Base-by-base conservation (phyloP, 2,329 filamentous ascomycete genomes). In the Aspergillus texensis region DNA sequence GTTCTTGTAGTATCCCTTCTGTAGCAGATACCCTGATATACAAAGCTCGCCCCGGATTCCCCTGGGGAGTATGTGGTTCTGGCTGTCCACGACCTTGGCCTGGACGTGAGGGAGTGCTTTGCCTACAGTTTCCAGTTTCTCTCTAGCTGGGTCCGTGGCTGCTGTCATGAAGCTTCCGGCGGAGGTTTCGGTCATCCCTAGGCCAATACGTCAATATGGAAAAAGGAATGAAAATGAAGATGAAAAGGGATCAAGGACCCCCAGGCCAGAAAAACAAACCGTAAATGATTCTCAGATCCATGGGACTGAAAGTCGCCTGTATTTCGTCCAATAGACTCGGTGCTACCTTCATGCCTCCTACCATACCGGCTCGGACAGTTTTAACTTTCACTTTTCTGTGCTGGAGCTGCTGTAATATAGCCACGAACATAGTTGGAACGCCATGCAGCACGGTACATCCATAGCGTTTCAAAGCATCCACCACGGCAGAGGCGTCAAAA, bases 351-450 rank as follows among this genome's bases (percentile, higher is more conserved):
- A 57, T 43, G 16, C 60, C 63, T 5, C 50, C 60, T 5, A 60
- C 34, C 19, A 65, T 59, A n/a, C 63, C 60, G 0, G 56, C 60
- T 30, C 63, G 50, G 1, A 65, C 43, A 21, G 39, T 46, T 30
- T 14, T 14, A 36, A 21, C 30, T 41, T 16, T 5, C 21, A 10
- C 28, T 26, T 10, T 28, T 45, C 11, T 43, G 12, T 11, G 21
- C 50, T 32, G 34, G 39, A 11, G 57, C 28, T 52, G 48, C 26
- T 65, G 48, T 12, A 83, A 78, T 10, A 83, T 76, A 0, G 86
- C 87, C 72, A 91, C 88, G 75, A 91, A 91, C 90, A 93, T 93
- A 63, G 90, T 89, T 0, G 90, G 90, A 0, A 93, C 90, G 39
- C 90, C 90, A 71, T 92, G 89, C 1, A 92, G 81, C 0, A 88